These are phyloP conservation scores for Colletotrichum lindemuthianum DNA, from an alignment of 2,329 filamentous ascomycete species.

Conservation along the genomic window DNA sequence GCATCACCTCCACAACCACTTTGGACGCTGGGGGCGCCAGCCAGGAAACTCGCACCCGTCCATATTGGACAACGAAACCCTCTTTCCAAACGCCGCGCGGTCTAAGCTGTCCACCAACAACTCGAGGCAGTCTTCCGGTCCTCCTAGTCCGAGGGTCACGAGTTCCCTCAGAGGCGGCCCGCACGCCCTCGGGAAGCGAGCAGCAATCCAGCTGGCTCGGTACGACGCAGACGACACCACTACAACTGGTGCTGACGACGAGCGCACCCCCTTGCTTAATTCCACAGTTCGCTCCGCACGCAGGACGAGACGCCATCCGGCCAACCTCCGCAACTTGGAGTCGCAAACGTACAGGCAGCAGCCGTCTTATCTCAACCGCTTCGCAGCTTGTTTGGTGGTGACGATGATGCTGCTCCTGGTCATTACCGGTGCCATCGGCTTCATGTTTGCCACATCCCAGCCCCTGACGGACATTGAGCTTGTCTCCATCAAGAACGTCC, in stretches of 20 bases:
- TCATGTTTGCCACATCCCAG: slow-evolving; percentile 92
- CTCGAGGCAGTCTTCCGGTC: slow-evolving; percentile 72
- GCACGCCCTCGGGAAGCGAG: slow-evolving; percentile 54
- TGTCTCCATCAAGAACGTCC: slow-evolving; percentile 84
- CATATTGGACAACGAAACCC: slow-evolving; percentile 80
- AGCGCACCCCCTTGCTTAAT: slow-evolving; percentile 82
- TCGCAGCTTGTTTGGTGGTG: slow-evolving; percentile 89
- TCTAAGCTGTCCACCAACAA: slow-evolving; percentile 68
- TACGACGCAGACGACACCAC: slow-evolving; percentile 75
- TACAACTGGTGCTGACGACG: slow-evolving; percentile 81
- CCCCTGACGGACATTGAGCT: slow-evolving; percentile 83
- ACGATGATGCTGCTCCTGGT: slow-evolving; percentile 83
- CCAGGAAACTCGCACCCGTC: slow-evolving; percentile 75
- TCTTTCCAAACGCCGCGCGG: slow-evolving; percentile 75
- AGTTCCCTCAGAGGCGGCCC: slow-evolving; percentile 41
- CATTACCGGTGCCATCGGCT: slow-evolving; percentile 84
- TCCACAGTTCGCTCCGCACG: slow-evolving; percentile 66
- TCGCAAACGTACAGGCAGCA: slow-evolving; percentile 73
- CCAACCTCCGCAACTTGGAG: slow-evolving; percentile 76
- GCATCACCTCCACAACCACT: slow-evolving; percentile 76
- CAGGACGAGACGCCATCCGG: slow-evolving; percentile 64
- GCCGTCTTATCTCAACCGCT: slow-evolving; percentile 74
- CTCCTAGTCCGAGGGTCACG: slow-evolving; percentile 70
- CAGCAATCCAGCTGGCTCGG: slow-evolving; percentile 67
- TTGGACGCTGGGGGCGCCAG: slow-evolving; percentile 78